Evolutionary conservation across 1,139 yeast genomes (phyloP).

Genomic region (Candida sp.): DNA sequence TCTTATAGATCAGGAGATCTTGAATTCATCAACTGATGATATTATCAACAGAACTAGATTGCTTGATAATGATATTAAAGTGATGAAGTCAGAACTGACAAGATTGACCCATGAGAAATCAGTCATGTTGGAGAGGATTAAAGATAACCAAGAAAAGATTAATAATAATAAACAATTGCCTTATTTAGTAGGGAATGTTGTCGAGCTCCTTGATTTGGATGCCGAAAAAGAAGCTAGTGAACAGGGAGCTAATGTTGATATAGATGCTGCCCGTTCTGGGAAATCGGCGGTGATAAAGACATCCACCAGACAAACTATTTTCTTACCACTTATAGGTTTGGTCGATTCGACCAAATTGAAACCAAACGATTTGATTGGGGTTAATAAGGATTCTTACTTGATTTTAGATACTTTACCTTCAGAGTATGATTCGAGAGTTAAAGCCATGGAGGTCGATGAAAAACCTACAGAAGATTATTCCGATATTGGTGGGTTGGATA

Average conservation of each 20-base stretch:
- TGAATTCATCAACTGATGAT: slow-evolving; percentile 76
- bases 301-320: slow-evolving; percentile 95
- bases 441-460: slow-evolving; percentile 99
- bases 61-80: slow-evolving; percentile 93
- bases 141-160: slow-evolving; percentile 95
- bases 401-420: slow-evolving; percentile 94
- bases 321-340: slow-evolving; percentile 91
- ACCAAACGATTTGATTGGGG: slow-evolving; percentile 97
- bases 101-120: slow-evolving; percentile 89
- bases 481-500: slow-evolving; percentile 97
- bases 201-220: slow-evolving; percentile 85
- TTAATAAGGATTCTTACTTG: slow-evolving; percentile 92
- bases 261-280: slow-evolving; percentile 91
- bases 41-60: slow-evolving; percentile 82
- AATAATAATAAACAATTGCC: slow-evolving; percentile 95
- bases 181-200: slow-evolving; percentile 96
- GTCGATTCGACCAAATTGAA: slow-evolving; percentile 86
- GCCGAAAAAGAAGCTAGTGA: slow-evolving; percentile 84
- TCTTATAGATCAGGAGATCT: slow-evolving; percentile 75
- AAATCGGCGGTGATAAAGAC: slow-evolving; percentile 98
- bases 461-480: slow-evolving; percentile 96
- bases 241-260: slow-evolving; percentile 94
- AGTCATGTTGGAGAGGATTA: slow-evolving; percentile 90
- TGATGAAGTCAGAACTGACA: slow-evolving; percentile 90
- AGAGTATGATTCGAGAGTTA: slow-evolving; percentile 95